Conservation (phyloP, 78 protist species). For the slime mould (Dictyostelium discoideum) region DNA sequence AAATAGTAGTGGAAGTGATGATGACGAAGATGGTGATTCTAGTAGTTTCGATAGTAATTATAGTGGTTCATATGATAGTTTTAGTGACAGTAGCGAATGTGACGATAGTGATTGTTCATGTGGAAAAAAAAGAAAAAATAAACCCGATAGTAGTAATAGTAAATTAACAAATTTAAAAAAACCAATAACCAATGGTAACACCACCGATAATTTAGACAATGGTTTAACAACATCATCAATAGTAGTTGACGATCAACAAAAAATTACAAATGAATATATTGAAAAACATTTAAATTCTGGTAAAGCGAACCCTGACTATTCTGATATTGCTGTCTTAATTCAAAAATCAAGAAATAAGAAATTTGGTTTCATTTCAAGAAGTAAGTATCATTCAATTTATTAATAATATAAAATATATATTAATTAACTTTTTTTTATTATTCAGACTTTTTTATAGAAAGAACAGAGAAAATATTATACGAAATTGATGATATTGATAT, state of each 20-base stretch:
- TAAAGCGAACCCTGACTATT: not conserved
- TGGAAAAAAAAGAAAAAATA: not conserved
- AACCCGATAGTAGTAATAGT: not conserved
- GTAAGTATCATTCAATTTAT: not conserved
- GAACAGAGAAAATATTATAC: conserved; percentile 20
- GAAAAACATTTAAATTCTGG: not conserved
- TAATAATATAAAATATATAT: too few species aligned
- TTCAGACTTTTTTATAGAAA: conserved; percentile 64
- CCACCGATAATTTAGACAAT: not conserved
- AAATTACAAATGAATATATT: not conserved
- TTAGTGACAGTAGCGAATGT: conserved; percentile 18
- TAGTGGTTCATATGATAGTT: not conserved
- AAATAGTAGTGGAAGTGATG: not conserved
- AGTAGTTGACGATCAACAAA: not conserved
- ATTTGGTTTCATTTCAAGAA: conserved; percentile 31
- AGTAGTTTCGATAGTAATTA: not conserved
- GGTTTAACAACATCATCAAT: not conserved
- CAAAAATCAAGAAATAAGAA: conserved; percentile 53
- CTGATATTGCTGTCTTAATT: conserved; percentile 33
- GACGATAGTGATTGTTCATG: conserved; percentile 24
- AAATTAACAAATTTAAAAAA: not conserved
- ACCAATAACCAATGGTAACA: not conserved
- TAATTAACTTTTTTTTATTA: not conserved
- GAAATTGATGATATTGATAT: conserved; percentile 35
- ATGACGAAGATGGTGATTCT: not conserved